Conservation (phyloP, 345 rosid genomes). For the Trapa bicornis region DNA sequence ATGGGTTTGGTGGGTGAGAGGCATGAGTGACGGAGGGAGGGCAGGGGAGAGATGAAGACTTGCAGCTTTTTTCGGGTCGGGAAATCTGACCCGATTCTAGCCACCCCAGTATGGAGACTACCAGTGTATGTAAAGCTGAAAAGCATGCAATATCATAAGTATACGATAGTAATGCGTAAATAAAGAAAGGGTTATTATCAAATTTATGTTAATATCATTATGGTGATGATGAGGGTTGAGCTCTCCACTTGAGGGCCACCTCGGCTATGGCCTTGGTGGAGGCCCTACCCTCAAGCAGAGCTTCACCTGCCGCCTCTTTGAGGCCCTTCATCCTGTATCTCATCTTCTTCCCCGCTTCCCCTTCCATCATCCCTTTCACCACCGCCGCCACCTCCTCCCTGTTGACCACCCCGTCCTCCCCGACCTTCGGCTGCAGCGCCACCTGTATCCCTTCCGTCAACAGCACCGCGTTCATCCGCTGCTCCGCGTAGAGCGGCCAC, state of each 20-base stretch:
- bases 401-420: conserved; percentile 25
- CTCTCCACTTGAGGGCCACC: conserved; percentile 43
- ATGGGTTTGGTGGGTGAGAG: neutral
- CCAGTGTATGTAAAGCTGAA: too few species aligned
- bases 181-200: too few species aligned
- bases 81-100: too few species aligned
- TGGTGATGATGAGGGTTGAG: neutral
- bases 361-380: conserved; percentile 56
- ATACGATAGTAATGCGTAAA: too few species aligned
- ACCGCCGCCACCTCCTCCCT: conserved; percentile 42
- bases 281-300: conserved; percentile 33
- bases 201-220: too few species aligned
- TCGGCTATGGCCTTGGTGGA: conserved; percentile 37
- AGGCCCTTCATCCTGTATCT: conserved; percentile 45
- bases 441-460: conserved; percentile 31
- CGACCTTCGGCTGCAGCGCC: conserved; percentile 29
- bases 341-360: conserved; percentile 56
- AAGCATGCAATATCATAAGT: too few species aligned
- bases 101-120: too few species aligned
- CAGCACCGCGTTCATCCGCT: conserved; percentile 65
- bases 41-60: neutral
- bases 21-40: neutral
- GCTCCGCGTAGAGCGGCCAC: conserved; percentile 91
- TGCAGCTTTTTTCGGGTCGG: neutral
- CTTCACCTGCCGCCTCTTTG: conserved; percentile 35